These are phyloP conservation scores for Microthlaspi erraticum DNA, from an alignment of 345 rosid species.

Conservation along the genomic window DNA sequence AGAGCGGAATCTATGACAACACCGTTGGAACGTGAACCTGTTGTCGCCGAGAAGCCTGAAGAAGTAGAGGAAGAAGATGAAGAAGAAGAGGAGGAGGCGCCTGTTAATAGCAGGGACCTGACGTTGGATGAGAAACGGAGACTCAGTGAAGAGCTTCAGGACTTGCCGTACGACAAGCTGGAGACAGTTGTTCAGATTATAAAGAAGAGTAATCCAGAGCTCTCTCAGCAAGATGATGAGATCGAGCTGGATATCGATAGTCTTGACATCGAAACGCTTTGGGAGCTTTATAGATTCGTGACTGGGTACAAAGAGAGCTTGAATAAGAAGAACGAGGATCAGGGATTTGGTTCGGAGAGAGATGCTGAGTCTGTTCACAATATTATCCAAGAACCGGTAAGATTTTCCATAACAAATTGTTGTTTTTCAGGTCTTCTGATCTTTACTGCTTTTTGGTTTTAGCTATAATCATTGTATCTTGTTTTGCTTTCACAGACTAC, in stretches of 20 bases:
- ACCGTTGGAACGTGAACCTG: constrained; percentile 47
- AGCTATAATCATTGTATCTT: constrained; percentile 28
- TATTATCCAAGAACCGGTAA: constrained; percentile 43
- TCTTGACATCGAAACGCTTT: constrained; percentile 78
- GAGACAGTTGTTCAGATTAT: constrained; percentile 81
- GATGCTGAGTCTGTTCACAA: constrained; percentile 50
- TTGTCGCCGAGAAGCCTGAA: constrained; percentile 50
- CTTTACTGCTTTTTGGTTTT: constrained; percentile 1
- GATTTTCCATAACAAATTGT: constrained; percentile 25
- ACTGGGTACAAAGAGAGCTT: constrained; percentile 55
- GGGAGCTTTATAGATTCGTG: constrained; percentile 84
- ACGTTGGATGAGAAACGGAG: constrained; percentile 82
- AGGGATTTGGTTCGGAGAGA: constrained; percentile 48
- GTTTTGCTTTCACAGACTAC: constrained; percentile 28
- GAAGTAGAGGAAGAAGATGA: constrained; percentile 41
- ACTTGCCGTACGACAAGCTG: constrained; percentile 78
- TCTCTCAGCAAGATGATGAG: constrained; percentile 83
- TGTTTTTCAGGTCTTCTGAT: constrained; percentile 26
- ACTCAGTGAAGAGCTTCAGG: constrained; percentile 70
- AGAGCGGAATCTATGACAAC: constrained; percentile 52
- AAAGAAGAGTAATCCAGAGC: constrained; percentile 76
- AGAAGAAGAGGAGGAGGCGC: constrained; percentile 51
- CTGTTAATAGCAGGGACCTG: constrained; percentile 60
- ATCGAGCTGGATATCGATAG: constrained; percentile 89
- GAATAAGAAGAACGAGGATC: constrained; percentile 57